These are phyloP conservation scores for Ophiostoma angusticollis DNA, from an alignment of 2,329 filamentous ascomycete species.

Conservation along the genomic window DNA sequence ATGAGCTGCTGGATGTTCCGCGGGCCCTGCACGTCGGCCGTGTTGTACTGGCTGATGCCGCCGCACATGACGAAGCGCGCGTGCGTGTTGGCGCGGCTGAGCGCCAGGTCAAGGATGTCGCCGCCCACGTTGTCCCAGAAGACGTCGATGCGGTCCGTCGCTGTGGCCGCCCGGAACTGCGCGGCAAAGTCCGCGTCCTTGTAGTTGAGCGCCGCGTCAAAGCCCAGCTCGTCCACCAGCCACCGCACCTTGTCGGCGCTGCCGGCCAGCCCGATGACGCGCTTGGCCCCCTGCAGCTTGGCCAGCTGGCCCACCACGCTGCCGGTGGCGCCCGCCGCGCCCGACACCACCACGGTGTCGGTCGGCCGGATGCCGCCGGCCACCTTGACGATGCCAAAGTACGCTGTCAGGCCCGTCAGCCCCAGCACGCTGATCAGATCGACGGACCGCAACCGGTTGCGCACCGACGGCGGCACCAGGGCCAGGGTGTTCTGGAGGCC, in stretches of 20 bases:
- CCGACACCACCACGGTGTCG: slow-evolving; percentile 54
- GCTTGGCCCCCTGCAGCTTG: slow-evolving; percentile 42
- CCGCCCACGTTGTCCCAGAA: slow-evolving; percentile 67
- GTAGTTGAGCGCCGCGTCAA: slow-evolving; percentile 57
- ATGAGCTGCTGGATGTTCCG: slow-evolving; percentile 24
- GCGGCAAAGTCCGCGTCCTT: slow-evolving; percentile 48
- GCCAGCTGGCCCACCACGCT: slow-evolving; percentile 55
- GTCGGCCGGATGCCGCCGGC: slow-evolving; percentile 35
- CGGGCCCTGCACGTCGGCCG: slow-evolving; percentile 39
- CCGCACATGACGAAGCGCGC: slow-evolving; percentile 62
- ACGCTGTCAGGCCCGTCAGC: slow-evolving; percentile 51
- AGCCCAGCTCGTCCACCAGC: slow-evolving; percentile 50
- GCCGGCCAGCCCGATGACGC: slow-evolving; percentile 43
- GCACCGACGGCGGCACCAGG: slow-evolving; percentile 4
- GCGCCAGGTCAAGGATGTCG: slow-evolving; percentile 53
- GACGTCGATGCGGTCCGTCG: slow-evolving; percentile 44
- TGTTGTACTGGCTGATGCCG: slow-evolving; percentile 57
- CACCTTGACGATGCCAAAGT: slow-evolving; percentile 52
- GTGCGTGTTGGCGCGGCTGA: slow-evolving; percentile 47
- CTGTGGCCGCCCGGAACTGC: slow-evolving; percentile 49
- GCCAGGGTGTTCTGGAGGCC: slow-evolving; percentile 12
- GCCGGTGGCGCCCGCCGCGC: slow-evolving; percentile 55
- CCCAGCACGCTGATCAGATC: slow-evolving; percentile 42
- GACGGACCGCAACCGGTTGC: slow-evolving; percentile 20
- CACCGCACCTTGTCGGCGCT: slow-evolving; percentile 46